These are phyloP conservation scores for Fraxinus sp. DNA, from an alignment of 305 asterid genomes.

Conservation along the genomic window DNA sequence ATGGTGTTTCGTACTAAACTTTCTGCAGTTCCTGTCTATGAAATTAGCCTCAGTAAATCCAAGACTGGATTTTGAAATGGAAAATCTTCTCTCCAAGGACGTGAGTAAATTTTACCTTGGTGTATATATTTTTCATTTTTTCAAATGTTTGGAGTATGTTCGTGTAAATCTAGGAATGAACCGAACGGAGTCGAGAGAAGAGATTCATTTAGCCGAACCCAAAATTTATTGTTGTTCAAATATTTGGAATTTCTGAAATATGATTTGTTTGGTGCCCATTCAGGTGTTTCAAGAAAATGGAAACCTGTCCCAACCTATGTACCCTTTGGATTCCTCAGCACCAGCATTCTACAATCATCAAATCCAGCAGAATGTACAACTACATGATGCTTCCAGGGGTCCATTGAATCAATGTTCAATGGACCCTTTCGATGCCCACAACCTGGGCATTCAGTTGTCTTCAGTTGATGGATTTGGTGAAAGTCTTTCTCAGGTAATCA, in stretches of 20 bases:
- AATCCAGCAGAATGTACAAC: conserved; percentile 28
- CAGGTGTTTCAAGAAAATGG: conserved; percentile 40
- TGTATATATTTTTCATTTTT: neutral
- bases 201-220: neutral
- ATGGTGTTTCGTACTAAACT: neutral
- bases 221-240: neutral
- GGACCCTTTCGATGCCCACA: conserved; percentile 27
- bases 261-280: neutral
- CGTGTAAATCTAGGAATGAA: neutral
- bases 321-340: conserved; percentile 29
- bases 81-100: conserved; percentile 35
- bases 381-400: conserved; percentile 28
- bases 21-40: conserved; percentile 77
- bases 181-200: neutral
- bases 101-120: conserved; percentile 28
- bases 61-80: conserved; percentile 46
- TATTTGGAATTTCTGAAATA: neutral
- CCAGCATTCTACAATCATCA: conserved; percentile 34
- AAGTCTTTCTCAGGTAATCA: conserved; percentile 52
- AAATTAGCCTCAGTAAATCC: conserved; percentile 82
- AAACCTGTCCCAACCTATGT: conserved; percentile 27
- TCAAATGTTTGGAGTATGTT: conserved; percentile 38
- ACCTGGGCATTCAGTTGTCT: conserved; percentile 52
- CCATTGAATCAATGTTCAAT: conserved; percentile 31
- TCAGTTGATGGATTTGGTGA: conserved; percentile 51